phyloP scores from a whole-genome alignment of 768 basidiomycete species.

The Serendipita sp. region DNA sequence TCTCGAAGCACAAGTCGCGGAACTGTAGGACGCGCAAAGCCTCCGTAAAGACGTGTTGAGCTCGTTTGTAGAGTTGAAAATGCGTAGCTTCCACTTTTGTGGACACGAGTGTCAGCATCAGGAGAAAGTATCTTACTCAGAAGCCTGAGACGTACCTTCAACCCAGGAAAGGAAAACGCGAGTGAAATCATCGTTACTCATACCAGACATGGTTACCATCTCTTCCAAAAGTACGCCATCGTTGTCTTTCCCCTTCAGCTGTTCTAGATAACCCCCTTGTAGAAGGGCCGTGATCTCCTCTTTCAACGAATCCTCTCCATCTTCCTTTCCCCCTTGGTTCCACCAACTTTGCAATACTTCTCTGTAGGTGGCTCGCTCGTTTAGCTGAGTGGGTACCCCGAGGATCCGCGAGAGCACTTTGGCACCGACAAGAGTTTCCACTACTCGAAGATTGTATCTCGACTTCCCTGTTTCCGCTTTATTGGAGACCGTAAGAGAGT shows the following conservation, averaged over 20 bases:
- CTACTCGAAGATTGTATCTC: constrained; percentile 78
- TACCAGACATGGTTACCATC: constrained; percentile 51
- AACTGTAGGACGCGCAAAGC: constrained; percentile 68
- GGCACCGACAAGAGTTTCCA: constrained; percentile 75
- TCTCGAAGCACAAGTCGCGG: constrained; percentile 44
- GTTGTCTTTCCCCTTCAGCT: constrained; percentile 33
- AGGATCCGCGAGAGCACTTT: constrained; percentile 51
- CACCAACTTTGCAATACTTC: constrained; percentile 47
- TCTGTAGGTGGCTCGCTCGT: constrained; percentile 44
- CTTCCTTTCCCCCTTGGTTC: constrained; percentile 28
- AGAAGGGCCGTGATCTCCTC: constrained; percentile 32
- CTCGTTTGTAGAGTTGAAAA: constrained; percentile 72
- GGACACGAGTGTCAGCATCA: constrained; percentile 6
- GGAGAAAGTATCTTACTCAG: too few species aligned
- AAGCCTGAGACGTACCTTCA: constrained; percentile 32
- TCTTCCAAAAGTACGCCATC: constrained; percentile 56
- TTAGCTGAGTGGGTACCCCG: constrained; percentile 25
- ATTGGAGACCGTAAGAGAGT: constrained; percentile 68
- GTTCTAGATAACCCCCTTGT: constrained; percentile 31
- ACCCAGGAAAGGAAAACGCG: constrained; percentile 65
- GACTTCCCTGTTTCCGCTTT: constrained; percentile 61
- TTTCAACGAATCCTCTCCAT: constrained; percentile 28
- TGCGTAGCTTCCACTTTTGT: constrained; percentile 53
- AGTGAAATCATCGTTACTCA: constrained; percentile 38
- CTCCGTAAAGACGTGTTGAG: constrained; percentile 68